Percentiles rank a stretch among this genome's conserved stretches.
Conservation (phyloP, 495 filamentous ascomycete genomes). For the Astrothelium macrocarpum region DNA sequence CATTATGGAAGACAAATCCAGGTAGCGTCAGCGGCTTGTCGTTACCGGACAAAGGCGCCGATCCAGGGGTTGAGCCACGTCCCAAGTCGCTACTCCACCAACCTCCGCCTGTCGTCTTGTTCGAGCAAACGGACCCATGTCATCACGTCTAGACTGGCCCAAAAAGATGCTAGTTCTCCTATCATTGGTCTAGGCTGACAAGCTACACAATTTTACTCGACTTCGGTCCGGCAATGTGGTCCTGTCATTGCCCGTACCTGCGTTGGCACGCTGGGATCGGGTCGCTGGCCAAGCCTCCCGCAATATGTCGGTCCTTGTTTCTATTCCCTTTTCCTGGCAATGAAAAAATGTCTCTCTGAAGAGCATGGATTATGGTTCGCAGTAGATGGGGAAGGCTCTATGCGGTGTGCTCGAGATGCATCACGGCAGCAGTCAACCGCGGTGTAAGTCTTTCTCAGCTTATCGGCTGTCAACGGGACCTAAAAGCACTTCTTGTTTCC, state of each 20-base stretch:
- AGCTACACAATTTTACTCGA: background rate
- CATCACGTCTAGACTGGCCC: background rate
- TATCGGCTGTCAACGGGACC: background rate
- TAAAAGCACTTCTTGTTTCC: background rate
- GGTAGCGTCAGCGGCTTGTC: background rate
- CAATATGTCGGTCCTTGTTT: background rate
- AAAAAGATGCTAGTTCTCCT: background rate
- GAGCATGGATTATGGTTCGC: background rate
- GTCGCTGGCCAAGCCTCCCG: background rate
- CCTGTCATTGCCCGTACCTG: background rate
- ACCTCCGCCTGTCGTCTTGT: background rate
- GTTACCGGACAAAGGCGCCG: background rate
- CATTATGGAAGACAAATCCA: background rate
- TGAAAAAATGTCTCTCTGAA: background rate
- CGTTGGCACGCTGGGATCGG: background rate
- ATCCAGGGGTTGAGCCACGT: background rate
- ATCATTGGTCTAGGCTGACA: background rate
- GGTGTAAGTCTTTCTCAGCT: background rate
- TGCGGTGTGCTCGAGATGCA: background rate
- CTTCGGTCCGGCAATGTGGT: background rate
- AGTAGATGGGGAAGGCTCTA: background rate
- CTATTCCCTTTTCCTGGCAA: background rate
- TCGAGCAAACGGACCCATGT: background rate
- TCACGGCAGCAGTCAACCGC: background rate
- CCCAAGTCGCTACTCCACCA: background rate